phyloP scores from a whole-genome alignment of 768 basidiomycete species.

The Tricholoma bakamatsutake region DNA sequence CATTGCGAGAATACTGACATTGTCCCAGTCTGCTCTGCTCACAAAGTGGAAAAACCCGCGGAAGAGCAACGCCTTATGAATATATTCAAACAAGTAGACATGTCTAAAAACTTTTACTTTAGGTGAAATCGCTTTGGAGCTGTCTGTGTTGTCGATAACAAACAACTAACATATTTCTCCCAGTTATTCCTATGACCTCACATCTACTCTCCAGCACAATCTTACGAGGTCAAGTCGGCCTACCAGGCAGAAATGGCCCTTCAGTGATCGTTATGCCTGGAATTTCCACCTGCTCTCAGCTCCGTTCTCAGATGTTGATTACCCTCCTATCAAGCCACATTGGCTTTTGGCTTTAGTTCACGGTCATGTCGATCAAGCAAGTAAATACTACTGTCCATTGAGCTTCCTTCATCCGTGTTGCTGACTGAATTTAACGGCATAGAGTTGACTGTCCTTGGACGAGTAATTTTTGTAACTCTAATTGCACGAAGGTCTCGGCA shows the following conservation, averaged over 20 bases:
- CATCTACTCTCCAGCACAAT: slow-evolving; percentile 93
- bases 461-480: slow-evolving; percentile 89
- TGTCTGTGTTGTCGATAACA: neutral
- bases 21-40: slow-evolving; percentile 67
- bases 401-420: neutral
- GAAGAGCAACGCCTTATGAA: slow-evolving; percentile 88
- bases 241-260: slow-evolving; percentile 49
- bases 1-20: slow-evolving; percentile 93
- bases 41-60: slow-evolving; percentile 79
- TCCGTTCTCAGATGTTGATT: slow-evolving; percentile 47
- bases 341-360: slow-evolving; percentile 94
- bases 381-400: slow-evolving; percentile 41
- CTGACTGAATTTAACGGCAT: neutral
- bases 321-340: slow-evolving; percentile 45
- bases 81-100: slow-evolving; percentile 93
- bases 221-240: slow-evolving; percentile 53
- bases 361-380: slow-evolving; percentile 97
- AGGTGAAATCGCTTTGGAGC: slow-evolving; percentile 42
- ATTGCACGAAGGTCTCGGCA: slow-evolving; percentile 93
- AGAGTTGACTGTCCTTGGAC: slow-evolving; percentile 89
- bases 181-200: slow-evolving; percentile 95
- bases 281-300: slow-evolving; percentile 81
- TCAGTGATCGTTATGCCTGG: slow-evolving; percentile 92
- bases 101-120: slow-evolving; percentile 99
- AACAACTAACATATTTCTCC: neutral